Conservation (phyloP, 345 rosid species). For the Eucalyptus caleyi region DNA sequence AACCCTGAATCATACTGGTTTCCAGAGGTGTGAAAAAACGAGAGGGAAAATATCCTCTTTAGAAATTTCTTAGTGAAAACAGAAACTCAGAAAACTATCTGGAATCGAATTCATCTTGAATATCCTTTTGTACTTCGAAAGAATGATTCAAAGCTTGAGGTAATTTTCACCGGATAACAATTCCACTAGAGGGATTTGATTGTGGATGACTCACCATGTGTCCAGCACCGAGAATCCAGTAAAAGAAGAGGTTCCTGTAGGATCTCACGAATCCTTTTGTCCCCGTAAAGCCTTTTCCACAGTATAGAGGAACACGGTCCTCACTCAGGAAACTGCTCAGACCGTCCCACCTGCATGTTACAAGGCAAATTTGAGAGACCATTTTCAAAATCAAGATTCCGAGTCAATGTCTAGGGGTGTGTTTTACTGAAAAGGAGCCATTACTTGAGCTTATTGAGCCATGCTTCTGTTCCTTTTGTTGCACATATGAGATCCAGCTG, state of each 20-base stretch:
- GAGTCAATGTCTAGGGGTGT: not conserved
- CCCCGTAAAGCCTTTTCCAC: not conserved
- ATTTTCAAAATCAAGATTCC: not conserved
- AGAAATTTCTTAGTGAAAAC: not conserved
- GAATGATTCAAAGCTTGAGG: not conserved
- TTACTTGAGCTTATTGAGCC: slow-evolving; percentile 32
- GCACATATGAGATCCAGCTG: slow-evolving; percentile 37
- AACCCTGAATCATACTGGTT: not conserved
- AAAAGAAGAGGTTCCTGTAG: not conserved
- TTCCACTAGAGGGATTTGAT: not conserved
- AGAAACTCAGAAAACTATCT: not conserved
- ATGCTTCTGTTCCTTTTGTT: slow-evolving; percentile 35
- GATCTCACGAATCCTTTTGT: not conserved
- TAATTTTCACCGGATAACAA: not conserved
- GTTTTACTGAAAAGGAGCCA: not conserved
- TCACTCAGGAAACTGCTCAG: not conserved
- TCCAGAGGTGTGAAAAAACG: not conserved
- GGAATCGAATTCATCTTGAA: not conserved
- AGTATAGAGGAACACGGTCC: slow-evolving; percentile 15
- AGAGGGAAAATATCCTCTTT: not conserved
- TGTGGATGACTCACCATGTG: not conserved
- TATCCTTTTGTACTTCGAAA: not conserved
- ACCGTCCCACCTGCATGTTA: slow-evolving; percentile 21
- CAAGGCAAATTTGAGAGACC: not conserved
- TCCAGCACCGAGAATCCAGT: not conserved